phyloP scores from a whole-genome alignment of 1,139 yeast genomes.

The Yamadazyma taylorii region DNA sequence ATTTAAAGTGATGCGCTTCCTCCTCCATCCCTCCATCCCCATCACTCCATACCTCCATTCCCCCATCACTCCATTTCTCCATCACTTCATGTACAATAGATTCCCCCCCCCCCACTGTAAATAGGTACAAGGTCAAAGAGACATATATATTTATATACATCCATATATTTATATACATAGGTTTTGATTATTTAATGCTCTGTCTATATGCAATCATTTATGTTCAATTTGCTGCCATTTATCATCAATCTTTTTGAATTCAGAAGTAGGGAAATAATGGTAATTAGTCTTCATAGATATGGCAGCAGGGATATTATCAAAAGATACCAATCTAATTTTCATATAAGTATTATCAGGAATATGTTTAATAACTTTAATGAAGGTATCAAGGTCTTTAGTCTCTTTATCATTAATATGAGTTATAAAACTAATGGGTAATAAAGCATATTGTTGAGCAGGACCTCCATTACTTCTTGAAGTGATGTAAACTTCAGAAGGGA shows the following conservation, averaged over 20 bases:
- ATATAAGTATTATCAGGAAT: conserved; percentile 82
- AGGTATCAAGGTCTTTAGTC: conserved; percentile 67
- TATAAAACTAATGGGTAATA: conserved; percentile 76
- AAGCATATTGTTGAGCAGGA: conserved; percentile 83
- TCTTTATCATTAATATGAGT: conserved; percentile 83
- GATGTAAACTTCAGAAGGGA: conserved; percentile 84
- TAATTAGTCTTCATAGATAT: conserved; percentile 83
- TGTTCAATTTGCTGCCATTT: conserved; percentile 52
- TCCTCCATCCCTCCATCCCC: too few relatives aligned
- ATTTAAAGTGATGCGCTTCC: conserved; percentile 5
- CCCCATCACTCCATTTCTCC: too few relatives aligned
- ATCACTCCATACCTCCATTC: too few relatives aligned
- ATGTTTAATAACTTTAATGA: conserved; percentile 58
- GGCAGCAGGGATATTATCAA: conserved; percentile 84
- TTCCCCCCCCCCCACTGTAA: conserved; percentile 11
- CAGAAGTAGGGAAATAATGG: conserved; percentile 87
- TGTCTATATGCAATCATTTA: conserved; percentile 2
- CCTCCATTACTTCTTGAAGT: conserved; percentile 75
- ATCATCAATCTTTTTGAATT: conserved; percentile 49
- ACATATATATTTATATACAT: too few relatives aligned
- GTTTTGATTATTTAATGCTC: too few relatives aligned
- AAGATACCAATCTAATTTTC: conserved; percentile 76
- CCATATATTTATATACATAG: too few relatives aligned
- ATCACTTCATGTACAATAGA: background rate
- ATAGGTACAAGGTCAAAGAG: too few relatives aligned